These are phyloP conservation scores for Protostelium mycophagum DNA, from an alignment of 78 protist species.

Conservation along the genomic window DNA sequence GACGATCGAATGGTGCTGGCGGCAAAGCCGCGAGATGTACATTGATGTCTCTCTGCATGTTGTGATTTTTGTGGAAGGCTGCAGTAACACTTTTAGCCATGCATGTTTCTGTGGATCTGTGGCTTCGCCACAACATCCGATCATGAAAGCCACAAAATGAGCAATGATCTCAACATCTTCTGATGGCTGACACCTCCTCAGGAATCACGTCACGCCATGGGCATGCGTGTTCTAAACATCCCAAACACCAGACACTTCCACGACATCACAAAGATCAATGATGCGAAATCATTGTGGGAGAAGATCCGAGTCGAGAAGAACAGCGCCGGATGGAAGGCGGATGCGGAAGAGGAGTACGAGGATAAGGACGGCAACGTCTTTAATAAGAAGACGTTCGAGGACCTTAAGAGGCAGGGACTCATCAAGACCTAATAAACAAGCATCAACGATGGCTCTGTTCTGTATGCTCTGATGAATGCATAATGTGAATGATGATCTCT, in stretches of 20 bases:
- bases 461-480: too few relatives aligned
- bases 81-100: too few relatives aligned
- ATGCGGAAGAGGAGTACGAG: constrained; percentile 93
- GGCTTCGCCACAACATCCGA: too few relatives aligned
- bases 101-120: too few relatives aligned
- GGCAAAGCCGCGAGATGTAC: neutral
- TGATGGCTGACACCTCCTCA: neutral
- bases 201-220: constrained; percentile 86
- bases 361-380: constrained; percentile 89
- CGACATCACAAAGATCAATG: constrained; percentile 83
- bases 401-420: constrained; percentile 85
- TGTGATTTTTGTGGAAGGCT: neutral
- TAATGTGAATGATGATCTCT: too few relatives aligned
- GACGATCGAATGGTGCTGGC: constrained; percentile 1
- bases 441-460: too few relatives aligned
- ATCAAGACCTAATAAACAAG: constrained; percentile 29
- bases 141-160: too few relatives aligned
- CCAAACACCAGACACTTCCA: constrained; percentile 85
- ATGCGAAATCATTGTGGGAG: constrained; percentile 71
- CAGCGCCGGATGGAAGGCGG: constrained; percentile 47
- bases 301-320: constrained; percentile 41
- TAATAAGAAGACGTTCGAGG: constrained; percentile 82
- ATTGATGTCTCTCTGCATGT: neutral
- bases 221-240: constrained; percentile 86
- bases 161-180: neutral